phyloP scores from a whole-genome alignment of 306 rosid species.

The Castanea sativa region DNA sequence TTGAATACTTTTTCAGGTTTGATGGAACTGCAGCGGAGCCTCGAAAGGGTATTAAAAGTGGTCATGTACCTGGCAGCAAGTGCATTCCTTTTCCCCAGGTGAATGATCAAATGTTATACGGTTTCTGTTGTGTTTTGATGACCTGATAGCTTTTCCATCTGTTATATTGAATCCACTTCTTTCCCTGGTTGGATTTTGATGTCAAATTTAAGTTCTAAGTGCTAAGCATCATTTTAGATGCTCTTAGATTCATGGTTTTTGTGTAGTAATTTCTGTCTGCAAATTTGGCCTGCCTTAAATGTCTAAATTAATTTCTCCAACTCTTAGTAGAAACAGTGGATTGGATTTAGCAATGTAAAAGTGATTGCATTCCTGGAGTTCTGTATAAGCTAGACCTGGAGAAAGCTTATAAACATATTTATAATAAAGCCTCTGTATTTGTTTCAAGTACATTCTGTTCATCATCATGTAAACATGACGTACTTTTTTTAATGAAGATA shows the following conservation, averaged over 20 bases:
- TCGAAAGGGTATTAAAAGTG: constrained; percentile 84
- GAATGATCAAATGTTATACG: constrained; percentile 5
- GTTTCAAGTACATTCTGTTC: no score
- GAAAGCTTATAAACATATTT: no score
- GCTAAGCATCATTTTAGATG: not conserved
- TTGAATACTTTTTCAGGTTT: constrained; percentile 54
- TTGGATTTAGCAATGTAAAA: not conserved
- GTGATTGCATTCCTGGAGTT: no score
- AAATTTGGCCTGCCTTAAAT: not conserved
- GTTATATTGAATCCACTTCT: not conserved
- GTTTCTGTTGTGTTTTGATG: not conserved
- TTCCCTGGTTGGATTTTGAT: not conserved
- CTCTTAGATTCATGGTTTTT: not conserved
- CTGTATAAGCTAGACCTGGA: no score
- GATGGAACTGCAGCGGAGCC: constrained; percentile 81
- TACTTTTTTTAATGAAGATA: no score
- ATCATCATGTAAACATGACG: no score
- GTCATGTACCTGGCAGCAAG: constrained; percentile 93
- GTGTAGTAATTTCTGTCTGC: not conserved
- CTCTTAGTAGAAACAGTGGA: not conserved
- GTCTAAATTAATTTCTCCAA: not conserved
- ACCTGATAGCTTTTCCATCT: not conserved
- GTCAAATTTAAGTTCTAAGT: not conserved
- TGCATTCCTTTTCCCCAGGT: constrained; percentile 86
- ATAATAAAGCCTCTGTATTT: no score